Evolutionary conservation across 2,329 filamentous ascomycete species (phyloP), one percentile per base, ranked within the genome.

Genomic region (Didymella pinodella): DNA sequence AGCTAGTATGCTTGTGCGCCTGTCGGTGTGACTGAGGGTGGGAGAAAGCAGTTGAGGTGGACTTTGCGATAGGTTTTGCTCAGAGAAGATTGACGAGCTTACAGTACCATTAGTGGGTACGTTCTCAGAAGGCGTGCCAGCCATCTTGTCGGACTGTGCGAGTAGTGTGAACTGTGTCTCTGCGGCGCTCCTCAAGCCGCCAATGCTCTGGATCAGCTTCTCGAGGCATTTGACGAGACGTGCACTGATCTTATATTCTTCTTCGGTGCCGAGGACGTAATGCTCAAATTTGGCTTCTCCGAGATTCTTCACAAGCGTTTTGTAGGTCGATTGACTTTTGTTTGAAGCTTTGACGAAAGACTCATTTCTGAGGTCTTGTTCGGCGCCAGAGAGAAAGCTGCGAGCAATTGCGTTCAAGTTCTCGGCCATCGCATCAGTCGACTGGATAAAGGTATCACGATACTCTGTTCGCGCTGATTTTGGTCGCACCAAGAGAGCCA

Each of bases 271-370:
- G 4, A 92, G 76, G 2, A 93, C 80, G 70, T 91, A 97, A 71
- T 97, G 91, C 75, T 98, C 94, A 58, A 92, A 89, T 73, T 94
- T 96, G 14, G 93, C 90, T 75, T 98, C 94, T 63, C 87, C 86
- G 12, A 97, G 81, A 60, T 91, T 89, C 73, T 90, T 91, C 50
- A 90, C 87, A 74, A 97, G 88, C 34, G 86, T 83, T 14, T 84
- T 82, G 69, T 93, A 89, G 1, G 87, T 86, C 4, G 85, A 82
- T 64, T 86, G 87, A 77, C 93, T 94, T 40, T 82, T 82, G 2
- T 82, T 80, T 14, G 85, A 85, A 34, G 88, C 85, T 50, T 84
- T 82, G 41, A 84, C 77, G 72, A 93, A 94, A 12, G 86, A 83
- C 2, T 85, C 79, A 2, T 89, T 87, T 55, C 85, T 83, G 57